phyloP scores from a whole-genome alignment of 2,329 filamentous ascomycete genomes.

The Xylariaceae sp. region DNA sequence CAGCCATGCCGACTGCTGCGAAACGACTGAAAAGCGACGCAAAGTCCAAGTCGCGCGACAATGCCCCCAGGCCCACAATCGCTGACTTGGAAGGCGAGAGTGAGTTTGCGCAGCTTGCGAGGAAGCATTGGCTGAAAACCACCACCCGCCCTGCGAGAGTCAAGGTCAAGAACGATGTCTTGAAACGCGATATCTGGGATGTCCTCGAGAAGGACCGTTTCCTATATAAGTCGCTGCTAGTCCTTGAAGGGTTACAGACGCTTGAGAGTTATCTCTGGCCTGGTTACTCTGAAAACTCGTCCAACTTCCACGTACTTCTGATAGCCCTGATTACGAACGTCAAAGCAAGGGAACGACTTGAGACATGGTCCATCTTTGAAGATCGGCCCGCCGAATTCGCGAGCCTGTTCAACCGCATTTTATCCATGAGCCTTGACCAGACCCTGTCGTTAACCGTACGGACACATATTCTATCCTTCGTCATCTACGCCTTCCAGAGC shows the following conservation, averaged over 20 bases:
- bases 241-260: constrained; percentile 87
- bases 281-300: constrained; percentile 83
- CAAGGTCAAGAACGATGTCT: constrained; percentile 79
- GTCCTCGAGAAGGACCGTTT: constrained; percentile 81
- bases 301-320: constrained; percentile 88
- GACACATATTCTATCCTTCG: constrained; percentile 83
- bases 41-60: constrained; percentile 45
- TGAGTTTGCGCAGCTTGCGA: constrained; percentile 75
- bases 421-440: constrained; percentile 80
- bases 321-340: constrained; percentile 84
- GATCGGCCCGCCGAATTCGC: constrained; percentile 82
- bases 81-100: constrained; percentile 72
- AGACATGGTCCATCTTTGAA: constrained; percentile 84
- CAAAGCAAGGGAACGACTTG: constrained; percentile 83
- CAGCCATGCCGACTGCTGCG: constrained; percentile 59
- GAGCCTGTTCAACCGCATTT: constrained; percentile 81
- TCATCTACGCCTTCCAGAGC: constrained; percentile 91
- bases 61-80: constrained; percentile 61
- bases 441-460: constrained; percentile 69
- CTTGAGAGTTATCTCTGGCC: constrained; percentile 96
- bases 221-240: constrained; percentile 72
- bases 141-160: constrained; percentile 63
- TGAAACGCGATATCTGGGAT: constrained; percentile 91
- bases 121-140: constrained; percentile 79
- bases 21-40: constrained; percentile 60